Conservation (phyloP, 768 basidiomycete species). For the Lanmaoa pseudosensibilis region DNA sequence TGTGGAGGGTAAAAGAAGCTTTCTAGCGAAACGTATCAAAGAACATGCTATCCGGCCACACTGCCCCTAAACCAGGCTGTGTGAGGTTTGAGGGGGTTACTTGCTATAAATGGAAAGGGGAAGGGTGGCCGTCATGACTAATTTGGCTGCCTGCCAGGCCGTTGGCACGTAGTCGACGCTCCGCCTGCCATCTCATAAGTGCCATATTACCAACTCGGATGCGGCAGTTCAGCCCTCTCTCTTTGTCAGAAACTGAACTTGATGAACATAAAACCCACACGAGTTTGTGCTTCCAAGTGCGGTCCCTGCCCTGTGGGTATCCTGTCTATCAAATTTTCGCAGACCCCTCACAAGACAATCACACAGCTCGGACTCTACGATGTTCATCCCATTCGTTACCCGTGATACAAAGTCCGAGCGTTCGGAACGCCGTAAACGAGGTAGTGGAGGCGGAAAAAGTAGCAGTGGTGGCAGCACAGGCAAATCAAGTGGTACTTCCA, state of each 20-base stretch:
- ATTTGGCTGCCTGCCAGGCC: too few species aligned
- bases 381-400: conserved; percentile 25
- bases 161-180: too few species aligned
- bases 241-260: not conserved
- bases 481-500: conserved; percentile 9
- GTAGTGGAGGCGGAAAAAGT: conserved; percentile 29
- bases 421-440: conserved; percentile 33
- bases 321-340: not conserved
- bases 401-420: not conserved
- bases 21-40: too few species aligned
- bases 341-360: not conserved
- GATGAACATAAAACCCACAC: not conserved
- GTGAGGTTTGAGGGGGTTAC: too few species aligned
- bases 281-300: too few species aligned
- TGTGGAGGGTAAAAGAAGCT: too few species aligned
- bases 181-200: too few species aligned
- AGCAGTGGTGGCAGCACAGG: conserved; percentile 17
- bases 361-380: not conserved
- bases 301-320: not conserved
- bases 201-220: too few species aligned
- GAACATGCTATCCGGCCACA: too few species aligned
- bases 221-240: not conserved
- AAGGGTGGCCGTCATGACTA: too few species aligned
- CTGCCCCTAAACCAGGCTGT: too few species aligned
- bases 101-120: too few species aligned